Percentiles rank a stretch among this genome's conserved stretches.
Evolutionary conservation across 2,329 filamentous ascomycete genomes (phyloP).

Genomic region (Fusarium aywerte): DNA sequence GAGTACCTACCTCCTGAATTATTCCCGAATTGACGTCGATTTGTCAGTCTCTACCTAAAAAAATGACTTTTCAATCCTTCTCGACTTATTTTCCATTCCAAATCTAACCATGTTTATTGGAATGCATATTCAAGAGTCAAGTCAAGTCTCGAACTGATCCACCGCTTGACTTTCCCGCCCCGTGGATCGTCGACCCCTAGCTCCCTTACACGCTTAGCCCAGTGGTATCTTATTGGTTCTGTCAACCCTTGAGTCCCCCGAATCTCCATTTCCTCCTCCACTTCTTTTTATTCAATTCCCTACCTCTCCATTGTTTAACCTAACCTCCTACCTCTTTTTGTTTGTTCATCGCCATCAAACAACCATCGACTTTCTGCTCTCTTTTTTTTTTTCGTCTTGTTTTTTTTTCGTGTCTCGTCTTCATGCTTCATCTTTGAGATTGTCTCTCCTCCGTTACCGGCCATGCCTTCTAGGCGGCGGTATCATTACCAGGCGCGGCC

Average conservation of each 20-base stretch:
- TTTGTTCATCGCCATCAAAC: neutral
- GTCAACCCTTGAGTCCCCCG: neutral
- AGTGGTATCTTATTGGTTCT: conserved; percentile 9
- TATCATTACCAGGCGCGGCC: conserved; percentile 22
- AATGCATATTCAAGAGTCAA: conserved; percentile 18
- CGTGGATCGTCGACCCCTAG: conserved; percentile 23
- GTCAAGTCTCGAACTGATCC: conserved; percentile 7
- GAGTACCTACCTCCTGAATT: neutral
- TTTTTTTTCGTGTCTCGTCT: neutral
- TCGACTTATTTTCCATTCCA: neutral
- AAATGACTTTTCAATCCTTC: too few species aligned
- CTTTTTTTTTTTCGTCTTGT: neutral
- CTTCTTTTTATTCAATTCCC: conserved; percentile 27
- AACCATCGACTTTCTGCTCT: neutral
- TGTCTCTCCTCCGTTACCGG: neutral
- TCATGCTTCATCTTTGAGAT: conserved; percentile 24
- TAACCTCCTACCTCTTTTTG: neutral
- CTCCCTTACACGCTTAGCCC: conserved; percentile 17
- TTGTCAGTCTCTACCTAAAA: too few species aligned
- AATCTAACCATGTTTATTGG: conserved; percentile 25
- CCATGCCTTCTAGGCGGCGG: conserved; percentile 34
- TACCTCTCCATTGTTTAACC: conserved; percentile 8
- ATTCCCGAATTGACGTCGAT: neutral
- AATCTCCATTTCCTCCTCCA: conserved; percentile 23
- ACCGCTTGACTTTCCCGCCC: neutral